Conservation (phyloP, 768 basidiomycete genomes). For the Arthromyces matolae region DNA sequence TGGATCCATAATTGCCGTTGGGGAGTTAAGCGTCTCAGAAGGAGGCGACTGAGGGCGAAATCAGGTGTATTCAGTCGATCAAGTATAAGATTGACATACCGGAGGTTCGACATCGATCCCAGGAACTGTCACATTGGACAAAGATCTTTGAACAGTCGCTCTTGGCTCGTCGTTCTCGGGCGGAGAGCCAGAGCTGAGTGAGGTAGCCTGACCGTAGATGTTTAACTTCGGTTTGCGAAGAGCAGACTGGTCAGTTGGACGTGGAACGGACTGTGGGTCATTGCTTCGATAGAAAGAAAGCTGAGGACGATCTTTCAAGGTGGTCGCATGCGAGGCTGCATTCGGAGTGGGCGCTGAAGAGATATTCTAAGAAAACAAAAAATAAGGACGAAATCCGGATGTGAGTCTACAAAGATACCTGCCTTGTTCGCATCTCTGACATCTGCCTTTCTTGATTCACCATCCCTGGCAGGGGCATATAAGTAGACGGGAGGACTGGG, state of each 20-base stretch:
- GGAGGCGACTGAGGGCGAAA: constrained; percentile 29
- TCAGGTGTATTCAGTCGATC: neutral
- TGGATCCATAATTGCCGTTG: constrained; percentile 29
- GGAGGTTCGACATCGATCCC: constrained; percentile 46
- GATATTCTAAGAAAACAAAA: too few species aligned
- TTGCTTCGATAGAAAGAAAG: constrained; percentile 2
- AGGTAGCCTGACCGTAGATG: constrained; percentile 2
- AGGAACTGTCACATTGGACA: constrained; percentile 34
- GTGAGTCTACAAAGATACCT: too few species aligned
- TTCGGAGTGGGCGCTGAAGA: too few species aligned
- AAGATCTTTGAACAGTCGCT: constrained; percentile 20
- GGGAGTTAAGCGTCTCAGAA: constrained; percentile 33
- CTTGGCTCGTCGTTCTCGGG: constrained; percentile 23
- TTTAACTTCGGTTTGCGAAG: constrained; percentile 14
- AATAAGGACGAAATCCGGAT: too few species aligned
- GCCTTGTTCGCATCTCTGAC: too few species aligned
- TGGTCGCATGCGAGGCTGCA: too few species aligned
- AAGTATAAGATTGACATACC: constrained; percentile 26
- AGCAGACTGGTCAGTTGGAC: constrained; percentile 14
- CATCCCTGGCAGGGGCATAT: neutral
- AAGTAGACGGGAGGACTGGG: neutral
- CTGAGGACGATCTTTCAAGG: too few species aligned
- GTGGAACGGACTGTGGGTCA: constrained; percentile 5
- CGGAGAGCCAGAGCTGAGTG: neutral
- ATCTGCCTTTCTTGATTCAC: too few species aligned